Conservation (phyloP, 2,329 filamentous ascomycete species). For the Trichophyton verrucosum region DNA sequence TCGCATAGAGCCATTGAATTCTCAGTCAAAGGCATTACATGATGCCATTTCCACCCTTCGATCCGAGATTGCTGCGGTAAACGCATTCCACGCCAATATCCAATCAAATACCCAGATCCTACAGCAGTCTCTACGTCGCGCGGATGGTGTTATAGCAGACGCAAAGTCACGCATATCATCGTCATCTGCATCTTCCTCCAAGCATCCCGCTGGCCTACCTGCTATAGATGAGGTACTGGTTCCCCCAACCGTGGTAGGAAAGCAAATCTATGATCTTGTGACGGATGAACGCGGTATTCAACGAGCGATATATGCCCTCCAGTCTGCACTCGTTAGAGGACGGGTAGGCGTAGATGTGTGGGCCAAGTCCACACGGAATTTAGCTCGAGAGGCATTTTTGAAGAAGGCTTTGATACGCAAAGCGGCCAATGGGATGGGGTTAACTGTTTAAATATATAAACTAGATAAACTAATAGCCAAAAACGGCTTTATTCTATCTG, state of each 20-base stretch:
- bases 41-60: constrained; percentile 57
- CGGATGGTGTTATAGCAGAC: constrained; percentile 63
- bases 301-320: constrained; percentile 64
- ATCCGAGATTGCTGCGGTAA: constrained; percentile 58
- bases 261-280: constrained; percentile 79
- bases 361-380: constrained; percentile 35
- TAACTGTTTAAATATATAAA: constrained; percentile 16
- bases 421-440: constrained; percentile 35
- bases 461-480: not conserved
- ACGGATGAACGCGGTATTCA: constrained; percentile 79
- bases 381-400: constrained; percentile 38
- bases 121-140: constrained; percentile 61
- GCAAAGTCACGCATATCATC: constrained; percentile 46
- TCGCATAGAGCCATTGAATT: constrained; percentile 60
- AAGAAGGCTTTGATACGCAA: constrained; percentile 36
- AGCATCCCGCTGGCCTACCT: constrained; percentile 39
- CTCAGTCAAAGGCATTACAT: constrained; percentile 67
- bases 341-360: constrained; percentile 36
- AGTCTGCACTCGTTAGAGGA: constrained; percentile 34
- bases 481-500: too few species aligned
- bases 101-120: constrained; percentile 67
- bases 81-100: constrained; percentile 57
- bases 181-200: constrained; percentile 9
- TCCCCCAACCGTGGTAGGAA: constrained; percentile 84
- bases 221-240: constrained; percentile 83